Conservation (phyloP, 2,329 filamentous ascomycete species). For the Aspergillus phoenicis region DNA sequence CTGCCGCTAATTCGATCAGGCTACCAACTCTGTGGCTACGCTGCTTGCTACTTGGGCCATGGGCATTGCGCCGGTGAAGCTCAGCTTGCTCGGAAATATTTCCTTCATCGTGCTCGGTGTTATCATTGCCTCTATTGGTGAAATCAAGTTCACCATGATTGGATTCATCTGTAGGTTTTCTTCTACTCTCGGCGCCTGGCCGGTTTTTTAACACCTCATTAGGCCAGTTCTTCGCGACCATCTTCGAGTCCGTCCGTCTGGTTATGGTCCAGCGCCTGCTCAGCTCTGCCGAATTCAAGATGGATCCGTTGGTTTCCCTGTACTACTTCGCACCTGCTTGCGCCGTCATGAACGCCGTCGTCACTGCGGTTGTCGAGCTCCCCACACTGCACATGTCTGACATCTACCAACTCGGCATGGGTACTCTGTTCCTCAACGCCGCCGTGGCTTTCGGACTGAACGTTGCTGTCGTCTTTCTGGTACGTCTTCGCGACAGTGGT, state of each 20-base stretch:
- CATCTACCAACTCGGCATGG: constrained; percentile 66
- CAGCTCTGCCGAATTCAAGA: constrained; percentile 73
- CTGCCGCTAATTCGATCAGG: constrained; percentile 53
- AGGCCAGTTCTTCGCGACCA: constrained; percentile 74
- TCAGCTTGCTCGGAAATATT: constrained; percentile 87
- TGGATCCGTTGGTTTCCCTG: constrained; percentile 83
- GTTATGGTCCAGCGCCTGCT: constrained; percentile 82
- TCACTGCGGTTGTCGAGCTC: constrained; percentile 67
- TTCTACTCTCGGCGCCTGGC: constrained; percentile 34
- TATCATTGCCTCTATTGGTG: constrained; percentile 87
- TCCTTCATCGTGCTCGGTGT: constrained; percentile 92
- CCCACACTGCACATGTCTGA: constrained; percentile 71
- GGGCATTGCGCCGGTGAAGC: constrained; percentile 76
- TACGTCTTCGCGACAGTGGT: constrained; percentile 48
- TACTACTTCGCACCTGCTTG: constrained; percentile 87
- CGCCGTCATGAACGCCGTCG: constrained; percentile 71
- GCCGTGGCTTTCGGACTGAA: constrained; percentile 76
- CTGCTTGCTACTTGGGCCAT: constrained; percentile 85
- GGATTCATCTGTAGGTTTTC: constrained; percentile 64
- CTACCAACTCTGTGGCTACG: constrained; percentile 90
- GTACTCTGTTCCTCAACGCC: constrained; percentile 70
- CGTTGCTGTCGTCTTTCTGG: constrained; percentile 77
- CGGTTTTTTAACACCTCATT: constrained; percentile 58
- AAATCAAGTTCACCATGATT: constrained; percentile 77
- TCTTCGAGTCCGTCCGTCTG: constrained; percentile 75